Conservation (phyloP, 495 filamentous ascomycete genomes). For the Margaritispora aquatica region DNA sequence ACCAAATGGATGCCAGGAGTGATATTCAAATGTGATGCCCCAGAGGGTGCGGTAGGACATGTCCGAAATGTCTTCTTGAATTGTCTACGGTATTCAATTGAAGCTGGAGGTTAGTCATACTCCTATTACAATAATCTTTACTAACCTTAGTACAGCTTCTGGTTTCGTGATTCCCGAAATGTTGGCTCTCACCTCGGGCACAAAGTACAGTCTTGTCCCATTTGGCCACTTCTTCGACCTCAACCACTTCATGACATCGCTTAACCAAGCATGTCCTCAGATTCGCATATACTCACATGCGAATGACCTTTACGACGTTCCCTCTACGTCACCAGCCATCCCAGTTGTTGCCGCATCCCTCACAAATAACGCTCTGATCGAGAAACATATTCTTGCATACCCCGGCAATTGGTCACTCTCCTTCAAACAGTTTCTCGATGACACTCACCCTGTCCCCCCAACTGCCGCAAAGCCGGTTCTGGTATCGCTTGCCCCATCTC, state of each 20-base stretch:
- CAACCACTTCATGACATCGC: constrained; percentile 30
- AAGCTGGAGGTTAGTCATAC: constrained; percentile 31
- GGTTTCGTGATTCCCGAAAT: constrained; percentile 38
- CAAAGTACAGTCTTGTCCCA: constrained; percentile 4
- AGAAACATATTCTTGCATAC: not conserved
- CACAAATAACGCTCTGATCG: not conserved
- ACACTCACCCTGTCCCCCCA: constrained; percentile 9
- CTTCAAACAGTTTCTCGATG: constrained; percentile 15
- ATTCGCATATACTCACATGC: constrained; percentile 24
- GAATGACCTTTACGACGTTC: constrained; percentile 2
- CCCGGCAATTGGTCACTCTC: not conserved
- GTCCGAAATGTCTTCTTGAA: constrained; percentile 34
- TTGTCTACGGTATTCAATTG: constrained; percentile 42
- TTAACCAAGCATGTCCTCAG: constrained; percentile 32
- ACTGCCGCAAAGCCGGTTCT: constrained; percentile 19
- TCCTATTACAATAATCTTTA: not conserved
- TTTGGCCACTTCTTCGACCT: constrained; percentile 43
- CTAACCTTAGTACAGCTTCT: constrained; percentile 23
- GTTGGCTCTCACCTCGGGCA: constrained; percentile 27
- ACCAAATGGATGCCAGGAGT: constrained; percentile 28
- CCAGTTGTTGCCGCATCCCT: not conserved
- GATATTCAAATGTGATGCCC: constrained; percentile 28
- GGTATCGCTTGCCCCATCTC: constrained; percentile 19
- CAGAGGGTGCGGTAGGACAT: constrained; percentile 24
- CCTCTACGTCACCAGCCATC: not conserved